Percentiles rank a stretch among this genome's conserved stretches.
Conservation (phyloP, 2,329 filamentous ascomycete species). For the Myriangium duriaei region DNA sequence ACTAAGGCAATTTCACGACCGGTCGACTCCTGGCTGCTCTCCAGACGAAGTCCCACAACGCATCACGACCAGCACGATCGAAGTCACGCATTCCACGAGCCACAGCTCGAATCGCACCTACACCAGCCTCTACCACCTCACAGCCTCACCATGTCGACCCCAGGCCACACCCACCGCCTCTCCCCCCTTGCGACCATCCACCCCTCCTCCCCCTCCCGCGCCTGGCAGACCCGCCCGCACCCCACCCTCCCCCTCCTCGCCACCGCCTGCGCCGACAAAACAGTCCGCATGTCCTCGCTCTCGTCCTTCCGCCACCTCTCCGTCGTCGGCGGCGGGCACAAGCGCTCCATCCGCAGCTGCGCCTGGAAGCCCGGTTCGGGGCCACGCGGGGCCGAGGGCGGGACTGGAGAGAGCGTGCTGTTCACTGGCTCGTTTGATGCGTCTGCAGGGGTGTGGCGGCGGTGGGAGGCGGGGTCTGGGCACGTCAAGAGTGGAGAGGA, state of each 20-base stretch:
- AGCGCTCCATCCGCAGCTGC: slow-evolving; percentile 71
- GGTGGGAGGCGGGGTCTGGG: slow-evolving; percentile 50
- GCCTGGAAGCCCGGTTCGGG: slow-evolving; percentile 67
- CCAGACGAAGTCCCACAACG: too few species aligned
- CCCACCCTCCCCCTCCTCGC: slow-evolving; percentile 78
- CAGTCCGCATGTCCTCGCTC: slow-evolving; percentile 80
- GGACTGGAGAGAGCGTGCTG: slow-evolving; percentile 57
- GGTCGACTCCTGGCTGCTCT: too few species aligned
- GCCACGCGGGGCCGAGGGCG: slow-evolving; percentile 12
- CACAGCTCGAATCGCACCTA: background rate
- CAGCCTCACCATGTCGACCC: background rate
- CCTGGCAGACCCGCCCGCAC: slow-evolving; percentile 79
- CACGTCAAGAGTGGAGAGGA: slow-evolving; percentile 12
- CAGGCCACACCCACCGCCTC: background rate
- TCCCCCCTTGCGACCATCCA: slow-evolving; percentile 38
- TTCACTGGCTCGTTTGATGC: slow-evolving; percentile 91
- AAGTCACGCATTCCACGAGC: background rate
- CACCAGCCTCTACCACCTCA: background rate
- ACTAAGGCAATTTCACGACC: too few species aligned
- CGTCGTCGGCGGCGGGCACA: slow-evolving; percentile 74
- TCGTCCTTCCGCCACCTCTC: slow-evolving; percentile 67
- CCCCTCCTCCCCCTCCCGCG: slow-evolving; percentile 46
- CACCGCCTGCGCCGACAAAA: slow-evolving; percentile 75
- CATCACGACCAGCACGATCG: too few species aligned
- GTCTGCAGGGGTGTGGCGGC: slow-evolving; percentile 56